Evolutionary conservation across 306 rosid genomes (phyloP), one percentile per base, ranked within the genome.

Genomic region (barrel medic (Medicago truncatula)): DNA sequence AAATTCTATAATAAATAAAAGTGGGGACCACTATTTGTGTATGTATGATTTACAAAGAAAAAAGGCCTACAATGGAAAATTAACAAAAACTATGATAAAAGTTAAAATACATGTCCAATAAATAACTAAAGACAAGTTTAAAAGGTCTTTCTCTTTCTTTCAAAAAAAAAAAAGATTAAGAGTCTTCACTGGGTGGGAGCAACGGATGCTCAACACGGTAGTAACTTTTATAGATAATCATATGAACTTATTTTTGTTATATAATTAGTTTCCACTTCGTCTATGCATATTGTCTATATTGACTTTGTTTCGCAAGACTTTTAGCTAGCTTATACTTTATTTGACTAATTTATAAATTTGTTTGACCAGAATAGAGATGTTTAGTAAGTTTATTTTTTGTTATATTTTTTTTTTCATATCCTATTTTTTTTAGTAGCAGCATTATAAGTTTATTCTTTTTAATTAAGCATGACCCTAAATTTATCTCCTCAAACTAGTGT

Each of bases 261-360:
- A 47, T 47, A 6, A 13, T 13, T 13, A 4, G 14, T 6, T 52
- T 16, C 57, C 21, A 52, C 57, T 7, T 50, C 56, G n/a, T n/a
- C 7, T 52, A 52, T n/a, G 57, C 18, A n/a, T 52, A 4, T 52
- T n/a, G 8, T 50, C 9, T n/a, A 52, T 8, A 15, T 50, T 52
- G 20, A 52, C 57, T n/a, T 52, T n/a, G 57, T 52, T n/a, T 52
- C 21, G 57, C 57, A 52, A 16, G 57, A 50, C 57, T 50, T 50
- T 50, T 50, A 50, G 57, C 21, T n/a, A 50, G 57, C 3, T 50
- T 50, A 50, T 50, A n/a, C 21, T n/a, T 50, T 50, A 50, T 6
- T 50, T 50, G 57, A 50, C 57, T 50, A 2, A 21, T 16, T 52
- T n/a, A 21, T 56, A 56, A 56, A 56, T 20, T 56, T 56, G 34